Base-by-base conservation (phyloP, 202 grass and related monocot genomes). In the Schoenoplectus triqueter region DNA sequence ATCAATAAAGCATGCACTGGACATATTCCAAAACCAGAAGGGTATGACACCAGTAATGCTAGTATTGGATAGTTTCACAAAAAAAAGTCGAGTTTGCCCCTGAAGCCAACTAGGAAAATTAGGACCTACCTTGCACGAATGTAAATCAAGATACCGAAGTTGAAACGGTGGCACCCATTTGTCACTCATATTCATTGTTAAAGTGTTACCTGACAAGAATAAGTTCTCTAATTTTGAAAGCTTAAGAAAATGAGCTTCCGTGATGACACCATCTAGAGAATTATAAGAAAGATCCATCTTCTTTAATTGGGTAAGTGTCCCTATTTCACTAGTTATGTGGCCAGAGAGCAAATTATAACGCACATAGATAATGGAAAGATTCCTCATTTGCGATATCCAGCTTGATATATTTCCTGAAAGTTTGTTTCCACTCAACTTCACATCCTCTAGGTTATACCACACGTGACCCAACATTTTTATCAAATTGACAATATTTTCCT, bases 191-290 rank as follows among this genome's bases (percentile, higher is more conserved):
- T 57, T 57, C 2, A 57, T 0, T 11, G 54, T 57, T 11, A 57
- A 57, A 9, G 13, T 57, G 54, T 57, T 57, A 57, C 3, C 13
- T 9, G 54, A 88, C 88, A 89, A 55, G 6, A 10, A 19, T 41
- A 71, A 45, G 42, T 14, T 1, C 2, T 44, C 67, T 71, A 41
- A 39, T 44, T 71, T 71, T 41, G 60, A 18, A 63, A 63, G 60
- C 4, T 63, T 63, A 63, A 6, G 13, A 63, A 63, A 63, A 64
- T 64, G 61, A 64, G 61, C 61, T 64, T 64, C 61, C 0, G 17
- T 64, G n/a, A 64, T 64, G 7, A 20, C 17, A 64, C 61, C 61
- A 7, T 5, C 17, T 64, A 64, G 6, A 17, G 18, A 64, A 19
- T 64, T 64, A 21, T 64, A 18, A n/a, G n/a, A 20, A 17, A 64